Conservation (phyloP, 345 rosid species). For the Populus deltoides region DNA sequence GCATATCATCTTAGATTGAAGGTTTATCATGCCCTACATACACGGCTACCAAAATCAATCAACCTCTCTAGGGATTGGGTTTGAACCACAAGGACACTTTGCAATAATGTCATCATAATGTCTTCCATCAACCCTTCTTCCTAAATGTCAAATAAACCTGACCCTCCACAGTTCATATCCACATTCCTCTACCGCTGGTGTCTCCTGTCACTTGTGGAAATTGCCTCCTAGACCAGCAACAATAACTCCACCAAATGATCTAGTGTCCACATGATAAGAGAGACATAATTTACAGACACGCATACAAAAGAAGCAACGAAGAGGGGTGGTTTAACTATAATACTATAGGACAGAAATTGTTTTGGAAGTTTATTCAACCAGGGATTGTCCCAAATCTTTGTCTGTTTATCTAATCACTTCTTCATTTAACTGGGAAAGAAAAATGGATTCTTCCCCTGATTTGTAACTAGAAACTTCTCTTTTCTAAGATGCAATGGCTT, state of each 20-base stretch:
- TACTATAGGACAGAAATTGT: neutral
- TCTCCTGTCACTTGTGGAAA: constrained; percentile 3
- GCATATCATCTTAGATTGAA: constrained; percentile 22
- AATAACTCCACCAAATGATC: neutral
- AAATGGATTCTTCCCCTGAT: neutral
- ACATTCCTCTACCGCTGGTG: neutral
- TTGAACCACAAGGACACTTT: neutral
- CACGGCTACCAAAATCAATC: constrained; percentile 18
- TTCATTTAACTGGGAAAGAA: neutral
- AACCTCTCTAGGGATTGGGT: constrained; percentile 2
- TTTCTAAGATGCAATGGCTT: neutral
- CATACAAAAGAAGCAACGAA: neutral
- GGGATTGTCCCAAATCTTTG: neutral
- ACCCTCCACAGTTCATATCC: constrained; percentile 7
- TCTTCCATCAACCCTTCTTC: neutral
- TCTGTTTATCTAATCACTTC: neutral
- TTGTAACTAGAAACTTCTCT: neutral
- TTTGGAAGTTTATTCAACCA: neutral
- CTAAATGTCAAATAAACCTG: neutral
- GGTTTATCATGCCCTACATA: constrained; percentile 15
- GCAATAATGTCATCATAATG: neutral
- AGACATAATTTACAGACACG: neutral
- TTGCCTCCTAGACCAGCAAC: constrained; percentile 7
- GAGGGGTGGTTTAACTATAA: neutral
- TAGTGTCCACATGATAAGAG: neutral